Evolutionary conservation across 2,329 filamentous ascomycete species (phyloP), one percentile per base, ranked within the genome.

Genomic region (Trichophyton mentagrophytes): DNA sequence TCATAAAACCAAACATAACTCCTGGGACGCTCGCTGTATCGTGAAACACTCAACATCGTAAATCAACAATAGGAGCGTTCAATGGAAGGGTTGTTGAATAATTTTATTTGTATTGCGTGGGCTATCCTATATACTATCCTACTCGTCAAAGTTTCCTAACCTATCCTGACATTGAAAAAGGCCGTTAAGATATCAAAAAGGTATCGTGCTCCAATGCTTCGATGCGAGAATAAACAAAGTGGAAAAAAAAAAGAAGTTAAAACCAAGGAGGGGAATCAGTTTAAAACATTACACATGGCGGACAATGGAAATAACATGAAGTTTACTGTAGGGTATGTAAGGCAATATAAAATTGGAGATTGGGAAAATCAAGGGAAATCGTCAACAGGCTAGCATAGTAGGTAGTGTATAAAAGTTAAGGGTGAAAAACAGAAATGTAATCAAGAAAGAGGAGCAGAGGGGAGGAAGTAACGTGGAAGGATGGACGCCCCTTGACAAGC

Each of bases 111-210:
- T 53, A 53, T 53, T 53, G 49, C 49, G 49, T 33, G 49, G 49
- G 49, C 49, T 53, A 53, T 53, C 49, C 49, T 53, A 53, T 53
- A 53, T 53, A 53, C 22, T 53, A 53, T 53, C 49, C 25, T 53
- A 53, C 11, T 33, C 27, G 3, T 53, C 11, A 13, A 53, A 53
- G 22, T n/a, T 53, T 53, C 49, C 27, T 53, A 30, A 53, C 49
- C 49, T 53, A 53, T 53, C 49, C 49, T 15, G 27, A 22, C 22
- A 53, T 53, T 33, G 49, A 53, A 53, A 53, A 53, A 53, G 49
- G 49, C 49, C 49, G 49, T 27, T 53, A 53, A 27, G 22, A 33
- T 53, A 53, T 30, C 22, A 53, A 53, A 51, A n/a, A 53, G 27
- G 49, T 53, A 53, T 53, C 44, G 44, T 53, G 27, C 47, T 53